A percentile compares a stretch with the other conserved stretches of the same genome.
Evolutionary conservation across 805 yeast species (phyloP).

Genomic region (Wickerhamomyces alni): DNA sequence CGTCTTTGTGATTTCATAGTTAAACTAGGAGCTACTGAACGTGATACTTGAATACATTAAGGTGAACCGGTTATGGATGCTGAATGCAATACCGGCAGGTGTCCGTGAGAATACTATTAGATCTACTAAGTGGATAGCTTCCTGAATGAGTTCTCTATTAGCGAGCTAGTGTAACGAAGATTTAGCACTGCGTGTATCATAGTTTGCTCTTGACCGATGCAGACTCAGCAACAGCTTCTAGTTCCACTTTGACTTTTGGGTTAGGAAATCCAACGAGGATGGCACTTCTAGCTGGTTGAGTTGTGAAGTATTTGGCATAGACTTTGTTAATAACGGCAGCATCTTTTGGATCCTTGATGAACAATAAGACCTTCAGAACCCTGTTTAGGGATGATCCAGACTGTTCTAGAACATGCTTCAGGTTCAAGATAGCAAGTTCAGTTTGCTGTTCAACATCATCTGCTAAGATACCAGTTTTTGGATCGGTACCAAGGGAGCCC

Average conservation of each 20-base stretch:
- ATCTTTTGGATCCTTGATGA: conserved; percentile 38
- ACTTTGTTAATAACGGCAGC: conserved; percentile 38
- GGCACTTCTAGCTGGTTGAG: conserved; percentile 49
- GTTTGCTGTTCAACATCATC: conserved; percentile 40
- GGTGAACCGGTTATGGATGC: too few species aligned
- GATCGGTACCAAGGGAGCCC: conserved; percentile 40
- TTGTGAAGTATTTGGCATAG: conserved; percentile 39
- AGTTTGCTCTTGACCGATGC: conserved; percentile 7
- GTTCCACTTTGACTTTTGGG: conserved; percentile 42
- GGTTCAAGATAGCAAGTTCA: conserved; percentile 34
- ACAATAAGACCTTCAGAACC: conserved; percentile 44
- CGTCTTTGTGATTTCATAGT: too few species aligned
- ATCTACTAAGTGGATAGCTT: too few species aligned
- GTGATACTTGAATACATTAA: too few species aligned
- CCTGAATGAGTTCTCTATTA: too few species aligned
- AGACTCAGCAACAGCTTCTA: conserved; percentile 41
- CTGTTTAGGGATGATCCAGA: conserved; percentile 41
- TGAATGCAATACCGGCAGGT: too few species aligned
- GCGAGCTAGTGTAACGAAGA: too few species aligned
- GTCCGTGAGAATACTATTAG: too few species aligned
- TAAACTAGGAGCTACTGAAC: too few species aligned
- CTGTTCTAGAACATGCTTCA: conserved; percentile 34
- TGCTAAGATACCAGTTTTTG: conserved; percentile 35
- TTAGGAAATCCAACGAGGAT: conserved; percentile 47
- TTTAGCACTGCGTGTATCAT: too few species aligned